phyloP scores from a whole-genome alignment of 169 alveolate species.

The Plasmodium gonderi region DNA sequence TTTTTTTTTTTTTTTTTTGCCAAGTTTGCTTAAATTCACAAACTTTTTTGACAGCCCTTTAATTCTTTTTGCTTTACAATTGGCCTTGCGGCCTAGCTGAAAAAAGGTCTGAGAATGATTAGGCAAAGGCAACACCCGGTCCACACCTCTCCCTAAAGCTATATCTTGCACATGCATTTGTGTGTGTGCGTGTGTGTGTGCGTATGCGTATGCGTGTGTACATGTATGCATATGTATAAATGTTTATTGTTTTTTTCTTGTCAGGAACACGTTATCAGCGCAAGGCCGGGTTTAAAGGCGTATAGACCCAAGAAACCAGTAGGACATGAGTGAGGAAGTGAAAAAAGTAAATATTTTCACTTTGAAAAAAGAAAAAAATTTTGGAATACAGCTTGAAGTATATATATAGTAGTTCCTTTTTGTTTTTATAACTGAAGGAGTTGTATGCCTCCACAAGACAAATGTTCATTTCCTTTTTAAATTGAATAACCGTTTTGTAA shows the following conservation, averaged over 20 bases:
- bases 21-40: too few relatives aligned
- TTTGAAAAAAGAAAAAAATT: conserved; percentile 54
- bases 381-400: conserved; percentile 65
- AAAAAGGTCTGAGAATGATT: too few relatives aligned
- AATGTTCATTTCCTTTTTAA: conserved; percentile 54
- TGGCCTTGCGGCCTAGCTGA: too few relatives aligned
- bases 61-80: too few relatives aligned
- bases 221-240: too few relatives aligned
- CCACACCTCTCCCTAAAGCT: too few relatives aligned
- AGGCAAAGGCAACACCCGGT: too few relatives aligned
- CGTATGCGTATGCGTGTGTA: not conserved
- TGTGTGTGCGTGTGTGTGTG: not conserved
- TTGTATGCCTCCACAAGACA: conserved; percentile 68
- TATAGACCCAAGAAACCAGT: conserved; percentile 69
- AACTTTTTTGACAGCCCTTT: too few relatives aligned
- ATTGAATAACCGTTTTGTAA: conserved; percentile 41
- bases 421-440: conserved; percentile 60
- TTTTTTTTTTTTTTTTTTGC: too few relatives aligned
- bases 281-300: conserved; percentile 21
- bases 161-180: too few relatives aligned
- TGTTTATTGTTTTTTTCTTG: not conserved
- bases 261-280: not conserved
- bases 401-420: conserved; percentile 54
- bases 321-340: conserved; percentile 64
- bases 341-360: conserved; percentile 55